A percentile compares a stretch with the other conserved stretches of the same genome.
These are phyloP conservation scores for Hyphopichia pseudoburtonii DNA, from an alignment of 1,139 yeast genomes.

Conservation along the genomic window DNA sequence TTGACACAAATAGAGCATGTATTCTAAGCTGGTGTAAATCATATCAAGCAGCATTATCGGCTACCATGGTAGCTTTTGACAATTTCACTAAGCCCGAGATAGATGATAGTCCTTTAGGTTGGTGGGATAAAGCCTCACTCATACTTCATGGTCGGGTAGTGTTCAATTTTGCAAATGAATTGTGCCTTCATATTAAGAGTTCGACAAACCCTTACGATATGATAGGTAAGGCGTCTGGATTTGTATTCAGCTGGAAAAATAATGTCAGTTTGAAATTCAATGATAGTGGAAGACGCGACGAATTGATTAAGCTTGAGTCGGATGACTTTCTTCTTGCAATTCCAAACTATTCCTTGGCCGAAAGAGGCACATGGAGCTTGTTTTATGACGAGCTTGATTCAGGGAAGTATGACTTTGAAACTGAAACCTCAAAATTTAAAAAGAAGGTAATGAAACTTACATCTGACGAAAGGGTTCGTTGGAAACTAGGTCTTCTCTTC, in stretches of 20 bases:
- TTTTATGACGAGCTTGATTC: constrained; percentile 27
- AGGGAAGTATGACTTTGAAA: constrained; percentile 17
- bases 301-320: constrained; percentile 63
- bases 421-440: constrained; percentile 32
- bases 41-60: constrained; percentile 39
- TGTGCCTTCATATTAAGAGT: constrained; percentile 59
- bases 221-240: constrained; percentile 72
- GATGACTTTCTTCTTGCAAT: constrained; percentile 69
- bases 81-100: constrained; percentile 69
- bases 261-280: constrained; percentile 63
- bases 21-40: constrained; percentile 46
- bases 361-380: constrained; percentile 37
- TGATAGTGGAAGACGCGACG: constrained; percentile 58
- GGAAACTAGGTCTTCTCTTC: constrained; percentile 44
- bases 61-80: constrained; percentile 42
- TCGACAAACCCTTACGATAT: constrained; percentile 75
- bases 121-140: constrained; percentile 54
- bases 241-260: constrained; percentile 74
- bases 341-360: constrained; percentile 48
- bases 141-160: constrained; percentile 48
- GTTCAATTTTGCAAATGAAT: constrained; percentile 53
- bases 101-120: constrained; percentile 86
- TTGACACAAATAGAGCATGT: constrained; percentile 40
- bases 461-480: constrained; percentile 39
- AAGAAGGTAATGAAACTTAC: constrained; percentile 41